Evolutionary conservation across 2,329 filamentous ascomycete species (phyloP).

Genomic region (Calonectria naviculata): DNA sequence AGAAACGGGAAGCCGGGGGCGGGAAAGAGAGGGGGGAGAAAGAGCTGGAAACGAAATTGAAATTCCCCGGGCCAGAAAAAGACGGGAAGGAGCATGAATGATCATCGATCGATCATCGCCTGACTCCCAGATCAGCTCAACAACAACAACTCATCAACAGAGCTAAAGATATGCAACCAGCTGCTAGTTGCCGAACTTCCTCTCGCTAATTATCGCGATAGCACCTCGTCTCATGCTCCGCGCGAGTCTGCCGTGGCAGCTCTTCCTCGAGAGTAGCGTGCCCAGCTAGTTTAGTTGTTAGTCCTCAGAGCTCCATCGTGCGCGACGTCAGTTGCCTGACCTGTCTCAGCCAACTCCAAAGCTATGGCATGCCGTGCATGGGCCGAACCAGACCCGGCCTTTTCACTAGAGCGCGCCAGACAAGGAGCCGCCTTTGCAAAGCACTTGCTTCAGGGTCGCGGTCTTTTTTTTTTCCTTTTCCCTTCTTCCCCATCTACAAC

Average conservation of each 20-base stretch:
- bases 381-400: background rate
- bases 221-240: constrained; percentile 1
- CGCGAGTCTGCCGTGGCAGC: background rate
- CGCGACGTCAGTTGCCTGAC: background rate
- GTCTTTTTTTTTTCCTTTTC: background rate
- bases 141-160: constrained; percentile 7
- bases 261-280: background rate
- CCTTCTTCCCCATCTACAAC: background rate
- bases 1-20: background rate
- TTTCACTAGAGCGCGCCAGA: background rate
- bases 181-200: constrained; percentile 8
- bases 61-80: background rate
- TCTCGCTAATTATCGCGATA: background rate
- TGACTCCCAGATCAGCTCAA: background rate
- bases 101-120: background rate
- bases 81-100: background rate
- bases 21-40: background rate
- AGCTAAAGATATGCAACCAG: constrained; percentile 12
- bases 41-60: background rate
- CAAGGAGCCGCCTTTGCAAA: background rate
- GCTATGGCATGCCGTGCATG: constrained; percentile 11
- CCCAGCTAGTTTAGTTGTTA: background rate
- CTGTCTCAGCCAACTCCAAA: background rate
- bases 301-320: background rate
- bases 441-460: background rate